phyloP scores from a whole-genome alignment of 441 rosid genomes.

The Populus hybrid region DNA sequence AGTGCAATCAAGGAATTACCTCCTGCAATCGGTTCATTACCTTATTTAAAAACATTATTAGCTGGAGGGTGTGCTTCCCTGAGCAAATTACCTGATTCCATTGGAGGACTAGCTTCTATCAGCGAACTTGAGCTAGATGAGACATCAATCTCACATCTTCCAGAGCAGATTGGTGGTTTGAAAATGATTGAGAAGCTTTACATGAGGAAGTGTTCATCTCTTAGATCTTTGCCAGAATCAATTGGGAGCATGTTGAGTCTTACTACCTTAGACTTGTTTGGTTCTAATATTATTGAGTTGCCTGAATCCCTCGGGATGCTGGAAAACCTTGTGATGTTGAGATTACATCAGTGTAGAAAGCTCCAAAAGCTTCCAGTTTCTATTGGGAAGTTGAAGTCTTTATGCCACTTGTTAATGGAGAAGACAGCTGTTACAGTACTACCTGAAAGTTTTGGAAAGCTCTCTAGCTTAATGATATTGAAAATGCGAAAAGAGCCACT shows the following conservation, averaged over 20 bases:
- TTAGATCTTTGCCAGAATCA: conserved; percentile 43
- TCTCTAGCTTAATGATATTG: conserved; percentile 38
- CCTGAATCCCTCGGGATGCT: conserved; percentile 48
- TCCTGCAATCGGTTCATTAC: conserved; percentile 31
- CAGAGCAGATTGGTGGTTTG: conserved; percentile 41
- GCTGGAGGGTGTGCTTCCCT: conserved; percentile 38
- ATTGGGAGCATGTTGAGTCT: conserved; percentile 44
- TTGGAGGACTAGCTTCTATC: conserved; percentile 38
- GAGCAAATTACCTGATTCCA: conserved; percentile 40
- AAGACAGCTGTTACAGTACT: conserved; percentile 41
- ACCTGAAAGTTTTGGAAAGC: conserved; percentile 59
- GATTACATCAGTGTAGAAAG: conserved; percentile 31
- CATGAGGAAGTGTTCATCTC: conserved; percentile 35
- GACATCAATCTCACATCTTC: conserved; percentile 42
- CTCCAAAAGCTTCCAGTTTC: conserved; percentile 58
- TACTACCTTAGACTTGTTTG: conserved; percentile 26
- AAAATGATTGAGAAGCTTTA: conserved; percentile 38
- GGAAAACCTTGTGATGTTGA: conserved; percentile 38
- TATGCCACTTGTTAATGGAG: conserved; percentile 41
- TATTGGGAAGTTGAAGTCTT: conserved; percentile 48
- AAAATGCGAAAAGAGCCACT: conserved; percentile 41
- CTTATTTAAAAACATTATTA: conserved; percentile 32
- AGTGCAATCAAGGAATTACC: conserved; percentile 42
- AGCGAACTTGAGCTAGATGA: conserved; percentile 37
- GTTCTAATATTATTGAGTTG: conserved; percentile 40